Evolutionary conservation across 257 asterid genomes (phyloP).

Genomic region (Salvia splendens): DNA sequence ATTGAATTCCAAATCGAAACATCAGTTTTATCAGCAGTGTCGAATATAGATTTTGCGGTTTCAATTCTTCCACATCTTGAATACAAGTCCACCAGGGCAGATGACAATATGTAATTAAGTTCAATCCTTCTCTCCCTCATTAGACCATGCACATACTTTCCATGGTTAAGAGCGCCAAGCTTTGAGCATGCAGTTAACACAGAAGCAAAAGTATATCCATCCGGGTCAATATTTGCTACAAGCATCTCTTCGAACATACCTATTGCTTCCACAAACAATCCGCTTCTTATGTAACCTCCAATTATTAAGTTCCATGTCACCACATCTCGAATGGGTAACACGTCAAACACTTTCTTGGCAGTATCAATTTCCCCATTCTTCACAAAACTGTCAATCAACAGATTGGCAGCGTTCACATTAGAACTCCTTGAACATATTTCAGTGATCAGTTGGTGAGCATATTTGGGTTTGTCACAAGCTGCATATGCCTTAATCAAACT

Average conservation of each 20-base stretch:
- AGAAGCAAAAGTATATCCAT: slow-evolving; percentile 70
- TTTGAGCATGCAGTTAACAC: slow-evolving; percentile 65
- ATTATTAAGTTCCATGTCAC: slow-evolving; percentile 78
- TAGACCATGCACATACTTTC: slow-evolving; percentile 66
- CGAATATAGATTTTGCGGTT: slow-evolving; percentile 57
- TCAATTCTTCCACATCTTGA: slow-evolving; percentile 77
- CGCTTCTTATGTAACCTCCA: slow-evolving; percentile 65
- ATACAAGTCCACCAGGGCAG: slow-evolving; percentile 82
- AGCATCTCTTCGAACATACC: slow-evolving; percentile 59
- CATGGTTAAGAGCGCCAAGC: slow-evolving; percentile 69
- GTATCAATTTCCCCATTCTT: slow-evolving; percentile 54
- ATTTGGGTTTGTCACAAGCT: slow-evolving; percentile 42
- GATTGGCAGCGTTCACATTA: slow-evolving; percentile 51
- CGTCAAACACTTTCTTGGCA: slow-evolving; percentile 55
- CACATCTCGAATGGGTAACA: slow-evolving; percentile 55
- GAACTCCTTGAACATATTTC: slow-evolving; percentile 37
- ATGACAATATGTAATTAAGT: slow-evolving; percentile 60
- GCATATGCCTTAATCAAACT: slow-evolving; percentile 47
- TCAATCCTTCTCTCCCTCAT: slow-evolving; percentile 56
- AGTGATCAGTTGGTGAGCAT: slow-evolving; percentile 49
- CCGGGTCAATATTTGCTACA: slow-evolving; percentile 51
- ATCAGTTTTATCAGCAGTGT: slow-evolving; percentile 39
- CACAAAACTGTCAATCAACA: slow-evolving; percentile 53
- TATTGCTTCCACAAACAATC: slow-evolving; percentile 52
- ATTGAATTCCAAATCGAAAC: slow-evolving; percentile 77